phyloP scores from a whole-genome alignment of 1,284 basidiomycete genomes.

The Cystobasidiaceae sp. region DNA sequence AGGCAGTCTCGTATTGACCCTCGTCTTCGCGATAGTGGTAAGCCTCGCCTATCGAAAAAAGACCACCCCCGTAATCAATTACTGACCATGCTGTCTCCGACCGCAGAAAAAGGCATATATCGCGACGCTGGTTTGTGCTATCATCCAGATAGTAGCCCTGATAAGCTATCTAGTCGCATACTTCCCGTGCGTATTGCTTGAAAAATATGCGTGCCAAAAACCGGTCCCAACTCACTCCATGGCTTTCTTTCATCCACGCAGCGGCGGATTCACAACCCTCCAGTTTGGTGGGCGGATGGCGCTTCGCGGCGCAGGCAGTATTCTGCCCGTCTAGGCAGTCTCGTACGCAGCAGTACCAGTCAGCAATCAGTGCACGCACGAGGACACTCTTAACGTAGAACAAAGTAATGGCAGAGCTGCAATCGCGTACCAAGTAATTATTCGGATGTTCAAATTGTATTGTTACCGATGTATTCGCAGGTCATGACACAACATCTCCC shows the following conservation, averaged over 20 bases:
- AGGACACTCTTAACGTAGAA: too few relatives aligned
- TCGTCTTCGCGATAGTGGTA: slow-evolving; percentile 83
- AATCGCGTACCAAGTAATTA: too few relatives aligned
- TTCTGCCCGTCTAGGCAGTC: background rate
- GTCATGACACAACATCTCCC: too few relatives aligned
- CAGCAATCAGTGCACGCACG: background rate
- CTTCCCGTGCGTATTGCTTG: slow-evolving; percentile 46
- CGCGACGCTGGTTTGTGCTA: slow-evolving; percentile 71
- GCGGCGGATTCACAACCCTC: slow-evolving; percentile 63
- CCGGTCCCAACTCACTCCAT: background rate
- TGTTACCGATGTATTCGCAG: too few relatives aligned
- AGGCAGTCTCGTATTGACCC: slow-evolving; percentile 68
- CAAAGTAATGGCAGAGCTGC: too few relatives aligned
- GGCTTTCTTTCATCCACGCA: slow-evolving; percentile 53
- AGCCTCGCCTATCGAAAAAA: slow-evolving; percentile 42
- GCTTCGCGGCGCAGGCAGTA: slow-evolving; percentile 64
- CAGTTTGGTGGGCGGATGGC: slow-evolving; percentile 76
- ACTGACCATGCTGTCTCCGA: slow-evolving; percentile 1
- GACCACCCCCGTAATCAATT: background rate
- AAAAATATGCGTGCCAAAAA: background rate
- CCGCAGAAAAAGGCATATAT: slow-evolving; percentile 71
- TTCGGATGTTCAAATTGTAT: too few relatives aligned
- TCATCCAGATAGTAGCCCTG: slow-evolving; percentile 71
- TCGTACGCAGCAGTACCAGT: background rate
- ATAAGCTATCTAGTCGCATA: slow-evolving; percentile 82